Evolutionary conservation across 2,329 filamentous ascomycete species (phyloP).

Genomic region (Pseudocercospora eumusae): DNA sequence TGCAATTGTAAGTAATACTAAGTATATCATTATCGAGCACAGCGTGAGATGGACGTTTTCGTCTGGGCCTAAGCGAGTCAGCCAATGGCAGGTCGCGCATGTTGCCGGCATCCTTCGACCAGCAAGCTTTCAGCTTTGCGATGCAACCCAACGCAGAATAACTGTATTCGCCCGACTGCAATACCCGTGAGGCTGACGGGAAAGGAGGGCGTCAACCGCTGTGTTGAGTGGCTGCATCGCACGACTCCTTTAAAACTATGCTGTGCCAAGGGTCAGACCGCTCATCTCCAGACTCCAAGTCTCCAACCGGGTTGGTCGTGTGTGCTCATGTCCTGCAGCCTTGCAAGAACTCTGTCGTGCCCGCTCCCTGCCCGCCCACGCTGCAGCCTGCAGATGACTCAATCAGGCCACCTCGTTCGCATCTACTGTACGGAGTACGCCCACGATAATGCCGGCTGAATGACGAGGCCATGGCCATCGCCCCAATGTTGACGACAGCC

Average conservation of each 20-base stretch:
- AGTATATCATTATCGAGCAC: too few relatives aligned
- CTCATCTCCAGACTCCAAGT: too few relatives aligned
- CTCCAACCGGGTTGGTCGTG: neutral
- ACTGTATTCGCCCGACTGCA: neutral
- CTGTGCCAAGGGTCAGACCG: constrained; percentile 2
- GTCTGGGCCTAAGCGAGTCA: constrained; percentile 6
- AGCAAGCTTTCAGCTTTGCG: constrained; percentile 7
- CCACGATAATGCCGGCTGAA: constrained; percentile 4
- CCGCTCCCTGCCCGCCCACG: too few relatives aligned
- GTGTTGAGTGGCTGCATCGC: constrained; percentile 6
- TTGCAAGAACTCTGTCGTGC: neutral
- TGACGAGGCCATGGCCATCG: neutral
- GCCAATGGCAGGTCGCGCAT: constrained; percentile 1
- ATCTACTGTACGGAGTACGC: neutral
- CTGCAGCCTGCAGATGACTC: neutral
- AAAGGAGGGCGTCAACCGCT: neutral
- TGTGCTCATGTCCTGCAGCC: neutral
- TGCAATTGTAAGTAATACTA: too few relatives aligned
- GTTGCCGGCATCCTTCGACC: neutral
- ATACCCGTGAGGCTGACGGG: neutral
- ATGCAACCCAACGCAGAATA: neutral
- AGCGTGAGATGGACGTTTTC: neutral
- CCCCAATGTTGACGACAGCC: neutral
- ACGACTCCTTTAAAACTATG: neutral
- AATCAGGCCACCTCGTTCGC: neutral